Percentiles rank a stretch among this genome's conserved stretches.
Conservation (phyloP, 2,329 filamentous ascomycete species). For the Colletotrichum tropicale region DNA sequence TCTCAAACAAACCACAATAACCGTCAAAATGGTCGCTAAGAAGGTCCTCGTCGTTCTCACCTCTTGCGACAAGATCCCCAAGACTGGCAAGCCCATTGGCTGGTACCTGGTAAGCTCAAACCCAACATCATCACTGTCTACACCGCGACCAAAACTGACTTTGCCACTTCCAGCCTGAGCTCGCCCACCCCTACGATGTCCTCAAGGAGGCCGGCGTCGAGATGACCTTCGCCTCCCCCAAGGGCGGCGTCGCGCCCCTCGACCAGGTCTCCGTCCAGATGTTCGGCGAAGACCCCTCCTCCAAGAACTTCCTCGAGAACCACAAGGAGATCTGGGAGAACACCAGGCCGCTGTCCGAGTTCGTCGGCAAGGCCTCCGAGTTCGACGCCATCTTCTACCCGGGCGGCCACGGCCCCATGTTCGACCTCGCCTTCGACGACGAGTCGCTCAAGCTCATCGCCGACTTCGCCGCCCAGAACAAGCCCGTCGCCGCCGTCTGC, state of each 20-base stretch:
- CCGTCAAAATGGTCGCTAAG: slow-evolving; percentile 45
- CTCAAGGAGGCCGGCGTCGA: slow-evolving; percentile 55
- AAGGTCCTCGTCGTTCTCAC: slow-evolving; percentile 76
- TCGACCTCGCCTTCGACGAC: slow-evolving; percentile 63
- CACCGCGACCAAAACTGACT: neutral
- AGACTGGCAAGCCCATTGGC: slow-evolving; percentile 62
- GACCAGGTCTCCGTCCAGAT: slow-evolving; percentile 62
- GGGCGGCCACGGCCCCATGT: slow-evolving; percentile 69
- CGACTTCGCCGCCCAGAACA: slow-evolving; percentile 65
- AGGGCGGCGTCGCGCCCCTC: slow-evolving; percentile 65
- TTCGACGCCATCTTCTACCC: slow-evolving; percentile 68
- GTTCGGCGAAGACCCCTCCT: slow-evolving; percentile 58
- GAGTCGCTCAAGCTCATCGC: slow-evolving; percentile 63
- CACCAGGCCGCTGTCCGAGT: slow-evolving; percentile 61
- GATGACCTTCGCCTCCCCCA: slow-evolving; percentile 64
- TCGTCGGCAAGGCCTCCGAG: slow-evolving; percentile 60
- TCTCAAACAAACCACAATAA: neutral
- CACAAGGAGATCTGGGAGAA: slow-evolving; percentile 67
- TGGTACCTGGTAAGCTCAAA: slow-evolving; percentile 68
- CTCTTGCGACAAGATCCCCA: slow-evolving; percentile 58
- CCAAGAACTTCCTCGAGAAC: slow-evolving; percentile 58
- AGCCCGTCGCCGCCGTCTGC: slow-evolving; percentile 71
- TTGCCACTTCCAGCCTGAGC: slow-evolving; percentile 51
- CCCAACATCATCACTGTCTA: neutral
- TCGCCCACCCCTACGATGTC: slow-evolving; percentile 68